Evolutionary conservation across 1,284 basidiomycete species (phyloP), one percentile per base, ranked within the genome.

Genomic region (Ceratobasidium papillatum): DNA sequence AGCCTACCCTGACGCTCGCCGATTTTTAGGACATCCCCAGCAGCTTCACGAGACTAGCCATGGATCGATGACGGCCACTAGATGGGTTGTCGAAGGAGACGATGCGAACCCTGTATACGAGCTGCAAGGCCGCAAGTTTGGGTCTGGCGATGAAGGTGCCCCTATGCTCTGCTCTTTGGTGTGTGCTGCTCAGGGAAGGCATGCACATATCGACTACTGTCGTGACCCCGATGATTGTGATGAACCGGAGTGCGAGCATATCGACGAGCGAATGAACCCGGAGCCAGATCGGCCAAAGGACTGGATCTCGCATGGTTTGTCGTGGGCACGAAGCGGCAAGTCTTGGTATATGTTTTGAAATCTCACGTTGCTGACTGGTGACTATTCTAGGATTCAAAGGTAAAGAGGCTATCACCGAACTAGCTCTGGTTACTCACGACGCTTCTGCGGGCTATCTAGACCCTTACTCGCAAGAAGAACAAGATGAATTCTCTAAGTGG

Each of bases 101-200:
- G 86, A 87, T 32, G 84, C 41, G 4, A 52, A 84, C 12, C 82
- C 81, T 0, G 79, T 82, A 0, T 76, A 89, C 0, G 88, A 90
- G 75, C 79, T 89, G 1, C 84, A 86, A 76, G 88, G 88, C 1
- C 85, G 84, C 66, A 86, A 84, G 68, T 90, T 88, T 78, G 86
- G 84, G 1, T 78, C 85, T 0, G 84, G 85, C n/a, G 88, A 89
- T 63, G 86, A 88, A 58, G 88, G 89, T 9, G 87, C 87, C 1
- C 89, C 89, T 0, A 88, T 89, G 86, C 83, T 90, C 80, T 90
- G 89, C 78, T 88, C 85, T 62, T 82, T 90, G 22, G 79, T 88
- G 30, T 90, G 89, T 75, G 82, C 84, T 1, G 81, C 84, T 4
- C 83, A 89, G 80, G 88, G 87, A 0, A 77, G 84, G 25, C 89